Conservation (phyloP, 805 yeast species). For the Candida morakotiae region DNA sequence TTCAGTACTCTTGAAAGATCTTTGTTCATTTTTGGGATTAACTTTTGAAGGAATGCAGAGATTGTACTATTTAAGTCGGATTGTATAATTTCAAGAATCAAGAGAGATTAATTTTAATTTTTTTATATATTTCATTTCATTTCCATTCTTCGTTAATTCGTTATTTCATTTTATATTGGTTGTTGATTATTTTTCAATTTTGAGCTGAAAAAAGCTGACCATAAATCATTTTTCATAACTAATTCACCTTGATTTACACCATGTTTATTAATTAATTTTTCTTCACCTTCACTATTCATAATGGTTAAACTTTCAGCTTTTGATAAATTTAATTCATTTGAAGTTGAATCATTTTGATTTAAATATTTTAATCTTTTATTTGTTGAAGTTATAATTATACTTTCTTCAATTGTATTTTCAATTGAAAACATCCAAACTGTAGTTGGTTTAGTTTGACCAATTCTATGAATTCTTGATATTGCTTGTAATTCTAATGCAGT, state of each 20-base stretch:
- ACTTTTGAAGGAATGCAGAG: too few species aligned
- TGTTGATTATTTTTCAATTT: slow-evolving; percentile 8
- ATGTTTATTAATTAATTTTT: slow-evolving; percentile 39
- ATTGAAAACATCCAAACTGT: slow-evolving; percentile 92
- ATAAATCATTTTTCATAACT: slow-evolving; percentile 54
- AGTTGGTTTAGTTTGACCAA: slow-evolving; percentile 80
- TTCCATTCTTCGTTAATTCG: slow-evolving; percentile 7
- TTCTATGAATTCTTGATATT: slow-evolving; percentile 84
- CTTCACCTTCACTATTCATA: slow-evolving; percentile 46
- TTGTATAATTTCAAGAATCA: too few species aligned
- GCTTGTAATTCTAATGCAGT: slow-evolving; percentile 89
- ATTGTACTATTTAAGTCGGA: too few species aligned
- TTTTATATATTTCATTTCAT: not conserved
- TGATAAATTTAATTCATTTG: slow-evolving; percentile 15
- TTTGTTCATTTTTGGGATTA: too few species aligned
- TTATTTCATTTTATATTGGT: too few species aligned
- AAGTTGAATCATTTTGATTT: slow-evolving; percentile 9
- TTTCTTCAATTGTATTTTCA: slow-evolving; percentile 82
- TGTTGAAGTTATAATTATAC: slow-evolving; percentile 67
- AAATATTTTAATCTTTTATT: slow-evolving; percentile 49
- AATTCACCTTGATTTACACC: slow-evolving; percentile 51
- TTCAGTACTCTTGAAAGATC: too few species aligned
- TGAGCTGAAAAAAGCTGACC: slow-evolving; percentile 56
- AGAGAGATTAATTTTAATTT: too few species aligned
- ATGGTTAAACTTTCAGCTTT: slow-evolving; percentile 53